Evolutionary conservation across 768 basidiomycete species (phyloP).

Genomic region (Calocybe indica): DNA sequence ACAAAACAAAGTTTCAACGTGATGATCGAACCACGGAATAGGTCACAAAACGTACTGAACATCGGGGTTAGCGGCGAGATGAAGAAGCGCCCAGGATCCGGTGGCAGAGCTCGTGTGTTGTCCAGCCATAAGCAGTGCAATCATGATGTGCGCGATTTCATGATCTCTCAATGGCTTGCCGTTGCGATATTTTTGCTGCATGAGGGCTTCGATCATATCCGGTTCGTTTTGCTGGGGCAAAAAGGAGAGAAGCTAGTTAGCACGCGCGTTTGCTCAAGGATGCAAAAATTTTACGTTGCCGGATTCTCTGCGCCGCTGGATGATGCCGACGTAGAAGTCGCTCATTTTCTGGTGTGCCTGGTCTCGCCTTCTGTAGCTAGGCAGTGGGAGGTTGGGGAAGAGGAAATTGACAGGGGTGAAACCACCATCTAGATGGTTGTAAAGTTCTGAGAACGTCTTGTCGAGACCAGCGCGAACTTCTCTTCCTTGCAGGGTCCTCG

Average conservation of each 20-base stretch:
- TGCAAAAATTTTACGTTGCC: constrained; percentile 30
- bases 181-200: constrained; percentile 77
- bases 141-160: constrained; percentile 97
- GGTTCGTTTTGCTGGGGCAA: constrained; percentile 45
- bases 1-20: neutral
- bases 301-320: constrained; percentile 61
- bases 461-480: constrained; percentile 79
- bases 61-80: constrained; percentile 71
- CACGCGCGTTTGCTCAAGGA: neutral
- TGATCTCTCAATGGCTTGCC: constrained; percentile 76
- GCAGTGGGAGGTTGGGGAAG: constrained; percentile 89
- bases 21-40: constrained; percentile 1
- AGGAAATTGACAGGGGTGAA: constrained; percentile 96
- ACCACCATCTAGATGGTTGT: constrained; percentile 88
- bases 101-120: constrained; percentile 97
- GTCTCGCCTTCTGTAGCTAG: constrained; percentile 86
- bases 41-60: constrained; percentile 51
- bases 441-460: constrained; percentile 79
- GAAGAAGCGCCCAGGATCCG: constrained; percentile 85
- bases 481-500: constrained; percentile 87
- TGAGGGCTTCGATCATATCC: constrained; percentile 90
- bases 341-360: constrained; percentile 89
- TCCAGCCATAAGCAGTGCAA: constrained; percentile 98
- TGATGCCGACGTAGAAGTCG: constrained; percentile 86
- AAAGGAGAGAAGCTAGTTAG: constrained; percentile 1